Percentiles rank a stretch among this genome's conserved stretches.
Conservation (phyloP, 108 stramenopile species). For the Hondaea fermentalgiana region DNA sequence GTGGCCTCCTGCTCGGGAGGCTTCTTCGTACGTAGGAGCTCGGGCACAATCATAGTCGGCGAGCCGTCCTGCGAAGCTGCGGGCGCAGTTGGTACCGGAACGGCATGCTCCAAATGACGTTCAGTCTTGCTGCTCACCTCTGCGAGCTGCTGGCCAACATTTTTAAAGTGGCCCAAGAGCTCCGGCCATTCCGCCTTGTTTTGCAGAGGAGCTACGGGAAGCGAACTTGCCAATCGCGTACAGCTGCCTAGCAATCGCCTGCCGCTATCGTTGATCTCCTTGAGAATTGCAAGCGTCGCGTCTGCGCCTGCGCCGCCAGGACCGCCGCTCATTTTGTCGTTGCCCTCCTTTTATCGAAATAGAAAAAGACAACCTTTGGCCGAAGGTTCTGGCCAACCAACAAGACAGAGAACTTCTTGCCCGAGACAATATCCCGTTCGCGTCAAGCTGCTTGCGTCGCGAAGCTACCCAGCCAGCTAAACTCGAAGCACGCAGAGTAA, state of each 20-base stretch:
- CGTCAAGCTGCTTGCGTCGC: too few species aligned
- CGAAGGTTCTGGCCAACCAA: too few species aligned
- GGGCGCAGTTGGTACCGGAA: neutral
- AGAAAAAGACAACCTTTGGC: too few species aligned
- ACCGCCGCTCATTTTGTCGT: too few species aligned
- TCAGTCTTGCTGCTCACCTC: neutral
- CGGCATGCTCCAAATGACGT: neutral
- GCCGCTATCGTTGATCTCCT: neutral
- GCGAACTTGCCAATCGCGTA: neutral
- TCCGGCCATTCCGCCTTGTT: neutral
- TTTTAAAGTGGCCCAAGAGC: neutral
- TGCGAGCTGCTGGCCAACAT: neutral
- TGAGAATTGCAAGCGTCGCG: too few species aligned
- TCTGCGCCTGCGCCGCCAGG: too few species aligned
- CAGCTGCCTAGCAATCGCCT: neutral
- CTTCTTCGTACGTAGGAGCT: neutral
- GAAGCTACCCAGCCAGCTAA: too few species aligned
- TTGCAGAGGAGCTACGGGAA: neutral
- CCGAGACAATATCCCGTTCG: too few species aligned
- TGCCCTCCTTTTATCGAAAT: too few species aligned
- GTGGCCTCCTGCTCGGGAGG: constrained; percentile 13
- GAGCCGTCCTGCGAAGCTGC: neutral
- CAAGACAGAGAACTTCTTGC: too few species aligned
- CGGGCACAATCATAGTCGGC: neutral
- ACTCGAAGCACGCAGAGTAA: too few species aligned